A percentile compares a stretch with the other conserved stretches of the same genome.
Conservation (phyloP, 345 rosid genomes). For the Euclidium syriacum region DNA sequence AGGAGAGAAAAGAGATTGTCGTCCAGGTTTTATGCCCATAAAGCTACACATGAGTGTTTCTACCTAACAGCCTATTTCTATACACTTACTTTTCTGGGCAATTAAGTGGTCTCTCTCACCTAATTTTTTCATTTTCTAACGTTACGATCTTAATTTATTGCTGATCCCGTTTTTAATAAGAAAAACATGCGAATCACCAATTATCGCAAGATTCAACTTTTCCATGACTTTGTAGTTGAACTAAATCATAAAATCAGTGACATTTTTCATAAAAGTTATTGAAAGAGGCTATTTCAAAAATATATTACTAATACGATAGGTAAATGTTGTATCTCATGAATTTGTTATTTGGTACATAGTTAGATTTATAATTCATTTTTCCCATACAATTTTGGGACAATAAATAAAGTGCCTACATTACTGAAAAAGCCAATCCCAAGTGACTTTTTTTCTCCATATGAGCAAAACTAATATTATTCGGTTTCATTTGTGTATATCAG, state of each 20-base stretch:
- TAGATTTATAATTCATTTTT: not conserved
- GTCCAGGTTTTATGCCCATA: slow-evolving; percentile 60
- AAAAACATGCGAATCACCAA: slow-evolving; percentile 11
- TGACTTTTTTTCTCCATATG: not conserved
- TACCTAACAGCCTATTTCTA: slow-evolving; percentile 29
- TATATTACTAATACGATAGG: not conserved
- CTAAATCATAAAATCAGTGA: not conserved
- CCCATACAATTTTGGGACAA: not conserved
- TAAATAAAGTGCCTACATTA: not conserved
- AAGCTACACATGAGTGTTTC: slow-evolving; percentile 46
- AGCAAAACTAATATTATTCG: no score
- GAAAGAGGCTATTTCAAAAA: not conserved
- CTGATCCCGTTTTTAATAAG: not conserved
- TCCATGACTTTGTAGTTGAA: slow-evolving; percentile 13
- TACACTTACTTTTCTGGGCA: slow-evolving; percentile 10
- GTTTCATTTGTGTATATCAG: no score
- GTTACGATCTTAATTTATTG: slow-evolving; percentile 14
- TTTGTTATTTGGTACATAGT: not conserved
- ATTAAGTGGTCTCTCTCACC: slow-evolving; percentile 29
- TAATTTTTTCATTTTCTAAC: slow-evolving; percentile 9
- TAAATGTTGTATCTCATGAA: no score
- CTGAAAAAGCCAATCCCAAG: not conserved
- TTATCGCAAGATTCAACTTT: not conserved
- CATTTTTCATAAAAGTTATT: not conserved
- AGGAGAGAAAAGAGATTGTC: slow-evolving; percentile 7